phyloP scores from a whole-genome alignment of 352 stramenopile genomes.

The Phytophthora tubulina region DNA sequence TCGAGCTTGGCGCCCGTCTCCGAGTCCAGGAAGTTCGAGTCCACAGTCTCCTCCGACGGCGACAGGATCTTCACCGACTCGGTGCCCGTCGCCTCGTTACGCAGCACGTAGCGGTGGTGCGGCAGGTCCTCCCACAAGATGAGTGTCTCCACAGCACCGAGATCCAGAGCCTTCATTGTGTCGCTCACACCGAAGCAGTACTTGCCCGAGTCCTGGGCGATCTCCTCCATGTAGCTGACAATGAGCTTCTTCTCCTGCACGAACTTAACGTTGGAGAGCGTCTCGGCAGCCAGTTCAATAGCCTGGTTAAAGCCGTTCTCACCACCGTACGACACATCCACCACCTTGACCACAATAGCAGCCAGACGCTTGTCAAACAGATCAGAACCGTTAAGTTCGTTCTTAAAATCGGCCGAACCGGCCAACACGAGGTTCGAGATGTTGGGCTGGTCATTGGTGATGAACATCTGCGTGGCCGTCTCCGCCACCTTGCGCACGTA shows the following conservation, averaged over 20 bases:
- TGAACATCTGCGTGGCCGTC: conserved; percentile 98
- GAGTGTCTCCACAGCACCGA: conserved; percentile 99
- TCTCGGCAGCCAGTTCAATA: conserved; percentile 98
- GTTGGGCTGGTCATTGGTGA: conserved; percentile 98
- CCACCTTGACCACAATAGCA: conserved; percentile 98
- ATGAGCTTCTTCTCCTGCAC: conserved; percentile 99
- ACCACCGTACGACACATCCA: conserved; percentile 99
- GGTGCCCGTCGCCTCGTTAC: conserved; percentile 93
- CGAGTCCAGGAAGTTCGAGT: conserved; percentile 96
- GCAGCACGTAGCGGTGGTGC: conserved; percentile 94
- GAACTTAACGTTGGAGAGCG: conserved; percentile 99
- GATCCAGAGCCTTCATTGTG: conserved; percentile 98
- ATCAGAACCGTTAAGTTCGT: conserved; percentile 96
- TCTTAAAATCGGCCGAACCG: conserved; percentile 99
- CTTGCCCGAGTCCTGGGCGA: conserved; percentile 98
- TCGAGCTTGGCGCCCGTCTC: conserved; percentile 97
- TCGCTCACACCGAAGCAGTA: conserved; percentile 99
- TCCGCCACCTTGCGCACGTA: conserved; percentile 99
- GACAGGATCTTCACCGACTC: conserved; percentile 88
- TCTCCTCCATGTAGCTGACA: conserved; percentile 99
- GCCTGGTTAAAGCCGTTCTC: conserved; percentile 99
- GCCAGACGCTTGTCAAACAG: conserved; percentile 97
- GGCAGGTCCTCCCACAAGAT: conserved; percentile 99
- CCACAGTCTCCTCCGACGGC: conserved; percentile 92
- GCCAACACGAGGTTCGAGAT: conserved; percentile 98